Conservation (phyloP, 345 rosid species). For the Moricandia arvensis region DNA sequence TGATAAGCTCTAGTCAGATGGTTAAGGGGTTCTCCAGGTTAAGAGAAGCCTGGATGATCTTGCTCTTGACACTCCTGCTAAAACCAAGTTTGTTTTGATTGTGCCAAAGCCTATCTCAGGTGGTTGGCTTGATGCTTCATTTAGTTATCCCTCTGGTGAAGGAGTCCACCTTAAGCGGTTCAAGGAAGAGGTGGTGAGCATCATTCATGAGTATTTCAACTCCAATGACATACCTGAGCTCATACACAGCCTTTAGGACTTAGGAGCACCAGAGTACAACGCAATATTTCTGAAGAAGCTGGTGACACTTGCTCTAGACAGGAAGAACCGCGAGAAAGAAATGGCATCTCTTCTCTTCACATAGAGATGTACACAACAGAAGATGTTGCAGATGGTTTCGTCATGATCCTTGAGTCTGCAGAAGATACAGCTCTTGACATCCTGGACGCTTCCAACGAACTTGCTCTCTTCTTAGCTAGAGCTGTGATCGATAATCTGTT, state of each 20-base stretch:
- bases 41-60: constrained; percentile 86
- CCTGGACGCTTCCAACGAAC: constrained; percentile 88
- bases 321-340: constrained; percentile 95
- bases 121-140: constrained; percentile 59
- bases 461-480: constrained; percentile 83
- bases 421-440: constrained; percentile 93
- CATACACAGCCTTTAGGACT: too few species aligned
- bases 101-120: constrained; percentile 63
- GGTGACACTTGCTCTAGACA: constrained; percentile 83
- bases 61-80: constrained; percentile 87
- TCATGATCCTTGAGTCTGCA: constrained; percentile 81
- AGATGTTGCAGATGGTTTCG: constrained; percentile 76
- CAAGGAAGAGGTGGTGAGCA: too few species aligned
- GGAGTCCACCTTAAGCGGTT: too few species aligned
- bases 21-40: constrained; percentile 73
- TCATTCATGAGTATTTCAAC: too few species aligned
- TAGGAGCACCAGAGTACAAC: too few species aligned
- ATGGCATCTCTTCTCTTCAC: constrained; percentile 96
- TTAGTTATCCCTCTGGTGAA: background rate
- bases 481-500: constrained; percentile 91
- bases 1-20: constrained; percentile 90
- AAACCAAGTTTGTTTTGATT: constrained; percentile 50
- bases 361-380: constrained; percentile 85
- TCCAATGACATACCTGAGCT: too few species aligned
- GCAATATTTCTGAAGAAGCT: constrained; percentile 25